These are phyloP conservation scores for Hermanozyma aechmeae DNA, from an alignment of 805 yeast genomes.

Conservation along the genomic window DNA sequence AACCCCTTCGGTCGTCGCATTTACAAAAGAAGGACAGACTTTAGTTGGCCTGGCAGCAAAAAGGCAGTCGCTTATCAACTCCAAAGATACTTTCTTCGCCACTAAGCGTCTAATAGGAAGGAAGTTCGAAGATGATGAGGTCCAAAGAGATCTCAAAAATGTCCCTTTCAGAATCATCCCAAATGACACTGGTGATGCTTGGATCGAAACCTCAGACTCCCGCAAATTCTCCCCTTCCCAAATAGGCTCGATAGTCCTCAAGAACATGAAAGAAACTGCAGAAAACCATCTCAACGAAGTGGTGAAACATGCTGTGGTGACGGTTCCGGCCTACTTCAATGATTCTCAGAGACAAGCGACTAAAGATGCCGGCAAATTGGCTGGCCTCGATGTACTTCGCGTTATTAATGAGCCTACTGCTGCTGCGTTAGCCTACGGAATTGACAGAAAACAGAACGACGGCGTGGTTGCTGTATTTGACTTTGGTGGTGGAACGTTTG, in stretches of 20 bases:
- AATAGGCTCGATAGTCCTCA: slow-evolving; percentile 55
- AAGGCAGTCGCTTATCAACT: slow-evolving; percentile 68
- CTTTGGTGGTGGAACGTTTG: slow-evolving; percentile 82
- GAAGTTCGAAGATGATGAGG: slow-evolving; percentile 57
- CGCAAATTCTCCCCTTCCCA: slow-evolving; percentile 55
- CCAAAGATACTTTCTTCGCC: slow-evolving; percentile 72
- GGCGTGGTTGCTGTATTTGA: slow-evolving; percentile 57
- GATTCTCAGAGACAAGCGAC: slow-evolving; percentile 80
- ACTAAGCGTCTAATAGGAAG: slow-evolving; percentile 78
- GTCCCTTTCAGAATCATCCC: slow-evolving; percentile 57
- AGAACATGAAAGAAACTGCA: slow-evolving; percentile 60
- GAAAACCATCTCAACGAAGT: slow-evolving; percentile 32
- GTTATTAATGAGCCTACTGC: slow-evolving; percentile 67
- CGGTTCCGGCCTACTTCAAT: slow-evolving; percentile 80
- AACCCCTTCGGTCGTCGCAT: slow-evolving; percentile 73
- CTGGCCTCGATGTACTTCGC: slow-evolving; percentile 68
- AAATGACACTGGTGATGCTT: slow-evolving; percentile 60
- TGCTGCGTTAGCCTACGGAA: background rate
- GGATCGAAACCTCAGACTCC: slow-evolving; percentile 40
- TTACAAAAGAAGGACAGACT: slow-evolving; percentile 23
- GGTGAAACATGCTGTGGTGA: slow-evolving; percentile 66
- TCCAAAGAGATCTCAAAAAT: slow-evolving; percentile 53
- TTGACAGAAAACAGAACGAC: slow-evolving; percentile 31
- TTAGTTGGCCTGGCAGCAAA: slow-evolving; percentile 66
- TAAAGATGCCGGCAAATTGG: slow-evolving; percentile 66